A percentile compares a stretch with the other conserved stretches of the same genome.
phyloP scores from a whole-genome alignment of 352 stramenopile species.

The Phytophthora crassamura region DNA sequence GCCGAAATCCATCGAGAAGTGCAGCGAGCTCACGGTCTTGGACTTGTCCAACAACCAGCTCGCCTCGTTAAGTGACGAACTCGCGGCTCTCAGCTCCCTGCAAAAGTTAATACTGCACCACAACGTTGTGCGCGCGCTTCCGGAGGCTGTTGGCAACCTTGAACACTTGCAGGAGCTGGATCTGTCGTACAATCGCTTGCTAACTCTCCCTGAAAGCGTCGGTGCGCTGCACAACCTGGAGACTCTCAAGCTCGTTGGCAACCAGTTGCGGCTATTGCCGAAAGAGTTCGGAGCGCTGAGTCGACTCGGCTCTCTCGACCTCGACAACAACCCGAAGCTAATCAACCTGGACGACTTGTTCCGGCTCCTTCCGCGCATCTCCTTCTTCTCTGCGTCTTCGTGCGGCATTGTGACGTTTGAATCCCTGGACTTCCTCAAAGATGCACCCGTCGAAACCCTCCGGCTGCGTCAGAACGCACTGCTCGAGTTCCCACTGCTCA shows the following conservation, averaged over 20 bases:
- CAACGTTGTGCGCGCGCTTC: conserved; percentile 50
- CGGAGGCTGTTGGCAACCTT: conserved; percentile 50
- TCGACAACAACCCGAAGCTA: conserved; percentile 57
- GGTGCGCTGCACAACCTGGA: conserved; percentile 51
- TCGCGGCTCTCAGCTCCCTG: conserved; percentile 49
- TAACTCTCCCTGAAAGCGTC: conserved; percentile 46
- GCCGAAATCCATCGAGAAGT: conserved; percentile 63
- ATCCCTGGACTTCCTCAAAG: conserved; percentile 49
- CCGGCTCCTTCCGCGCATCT: conserved; percentile 37
- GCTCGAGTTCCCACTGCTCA: conserved; percentile 44
- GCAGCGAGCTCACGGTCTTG: conserved; percentile 43
- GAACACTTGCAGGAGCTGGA: conserved; percentile 45
- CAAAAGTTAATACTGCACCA: conserved; percentile 45
- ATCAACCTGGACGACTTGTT: conserved; percentile 48
- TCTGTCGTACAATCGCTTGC: conserved; percentile 50
- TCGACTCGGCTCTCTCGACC: conserved; percentile 31
- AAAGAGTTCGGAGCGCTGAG: conserved; percentile 45
- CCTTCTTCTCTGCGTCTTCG: conserved; percentile 38
- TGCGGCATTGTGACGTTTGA: conserved; percentile 59
- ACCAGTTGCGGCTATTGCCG: conserved; percentile 53
- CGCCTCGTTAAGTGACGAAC: conserved; percentile 40
- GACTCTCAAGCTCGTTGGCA: conserved; percentile 45
- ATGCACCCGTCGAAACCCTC: conserved; percentile 48
- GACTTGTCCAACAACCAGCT: conserved; percentile 68
- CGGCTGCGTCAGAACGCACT: conserved; percentile 53